Evolutionary conservation across 306 rosid genomes (phyloP).

Genomic region (Vicia faba): DNA sequence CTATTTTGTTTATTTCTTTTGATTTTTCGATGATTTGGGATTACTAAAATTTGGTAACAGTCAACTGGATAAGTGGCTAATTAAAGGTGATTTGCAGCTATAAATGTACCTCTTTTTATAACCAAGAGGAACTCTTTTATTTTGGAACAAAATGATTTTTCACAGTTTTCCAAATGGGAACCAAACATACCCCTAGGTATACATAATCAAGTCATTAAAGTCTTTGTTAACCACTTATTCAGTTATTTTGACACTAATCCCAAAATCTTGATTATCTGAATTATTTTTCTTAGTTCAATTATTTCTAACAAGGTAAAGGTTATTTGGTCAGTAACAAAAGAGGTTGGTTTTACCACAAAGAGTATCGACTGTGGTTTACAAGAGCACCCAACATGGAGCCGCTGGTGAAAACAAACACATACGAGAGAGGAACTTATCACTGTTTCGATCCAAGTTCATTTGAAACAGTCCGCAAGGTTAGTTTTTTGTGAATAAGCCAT

Average conservation of each 20-base stretch:
- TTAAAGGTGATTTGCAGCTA: background rate
- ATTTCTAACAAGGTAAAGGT: constrained; percentile 25
- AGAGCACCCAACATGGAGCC: constrained; percentile 81
- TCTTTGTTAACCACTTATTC: constrained; percentile 22
- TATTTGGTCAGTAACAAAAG: constrained; percentile 60
- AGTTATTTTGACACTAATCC: constrained; percentile 11
- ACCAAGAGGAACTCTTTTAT: background rate
- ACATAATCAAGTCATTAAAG: constrained; percentile 4
- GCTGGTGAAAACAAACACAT: constrained; percentile 69
- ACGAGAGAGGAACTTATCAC: constrained; percentile 87
- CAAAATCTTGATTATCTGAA: constrained; percentile 4
- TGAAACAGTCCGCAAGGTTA: constrained; percentile 82
- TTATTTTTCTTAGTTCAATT: background rate
- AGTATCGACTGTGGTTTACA: constrained; percentile 67
- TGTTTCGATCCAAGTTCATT: constrained; percentile 86
- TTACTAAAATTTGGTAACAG: constrained; percentile 7
- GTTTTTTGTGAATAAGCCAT: constrained; percentile 36
- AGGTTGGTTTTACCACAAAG: constrained; percentile 97
- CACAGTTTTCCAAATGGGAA: background rate
- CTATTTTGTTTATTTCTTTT: background rate
- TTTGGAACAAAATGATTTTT: background rate
- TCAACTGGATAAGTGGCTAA: constrained; percentile 10
- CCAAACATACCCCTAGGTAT: constrained; percentile 4
- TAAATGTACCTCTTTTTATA: constrained; percentile 10
- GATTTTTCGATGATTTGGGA: constrained; percentile 13